A percentile compares a stretch with the other conserved stretches of the same genome.
These are phyloP conservation scores for Suillus luteus DNA, from an alignment of 768 basidiomycete genomes.

Conservation along the genomic window DNA sequence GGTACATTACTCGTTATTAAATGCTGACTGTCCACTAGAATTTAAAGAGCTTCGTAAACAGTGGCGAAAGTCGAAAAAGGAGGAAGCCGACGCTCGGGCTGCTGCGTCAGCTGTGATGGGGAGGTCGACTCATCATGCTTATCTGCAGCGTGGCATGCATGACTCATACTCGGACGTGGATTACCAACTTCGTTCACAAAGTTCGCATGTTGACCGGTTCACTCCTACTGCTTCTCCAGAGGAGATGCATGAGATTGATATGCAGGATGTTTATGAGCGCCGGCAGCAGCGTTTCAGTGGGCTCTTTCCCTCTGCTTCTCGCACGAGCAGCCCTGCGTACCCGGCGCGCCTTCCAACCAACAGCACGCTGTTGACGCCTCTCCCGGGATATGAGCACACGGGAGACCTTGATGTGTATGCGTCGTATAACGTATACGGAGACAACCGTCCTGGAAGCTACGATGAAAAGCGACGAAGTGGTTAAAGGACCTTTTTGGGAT, in stretches of 20 bases:
- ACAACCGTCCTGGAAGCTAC: slow-evolving; percentile 38
- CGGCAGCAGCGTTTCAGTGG: slow-evolving; percentile 31
- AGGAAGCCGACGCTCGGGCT: slow-evolving; percentile 41
- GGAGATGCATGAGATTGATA: slow-evolving; percentile 24
- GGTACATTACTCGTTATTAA: slow-evolving; percentile 4
- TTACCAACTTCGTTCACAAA: slow-evolving; percentile 23
- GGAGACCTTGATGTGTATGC: slow-evolving; percentile 21
- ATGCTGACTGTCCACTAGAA: slow-evolving; percentile 52
- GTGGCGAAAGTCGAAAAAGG: slow-evolving; percentile 94
- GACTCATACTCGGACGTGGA: slow-evolving; percentile 28
- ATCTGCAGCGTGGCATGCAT: slow-evolving; percentile 40
- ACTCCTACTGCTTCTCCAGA: slow-evolving; percentile 14
- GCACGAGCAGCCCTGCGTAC: slow-evolving; percentile 22
- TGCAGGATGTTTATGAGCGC: slow-evolving; percentile 25
- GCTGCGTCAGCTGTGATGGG: slow-evolving; percentile 24
- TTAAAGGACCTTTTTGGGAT: neutral
- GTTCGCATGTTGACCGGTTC: slow-evolving; percentile 29
- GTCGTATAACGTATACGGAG: slow-evolving; percentile 40
- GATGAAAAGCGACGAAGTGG: slow-evolving; percentile 23
- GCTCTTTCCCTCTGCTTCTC: slow-evolving; percentile 23
- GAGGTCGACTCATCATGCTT: slow-evolving; percentile 7
- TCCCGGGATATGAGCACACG: slow-evolving; percentile 55
- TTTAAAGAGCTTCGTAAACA: slow-evolving; percentile 97
- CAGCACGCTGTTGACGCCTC: slow-evolving; percentile 73
- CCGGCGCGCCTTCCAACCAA: slow-evolving; percentile 53